Evolutionary conservation across 2,329 filamentous ascomycete genomes (phyloP).

Genomic region (Cladosporium colombiae): DNA sequence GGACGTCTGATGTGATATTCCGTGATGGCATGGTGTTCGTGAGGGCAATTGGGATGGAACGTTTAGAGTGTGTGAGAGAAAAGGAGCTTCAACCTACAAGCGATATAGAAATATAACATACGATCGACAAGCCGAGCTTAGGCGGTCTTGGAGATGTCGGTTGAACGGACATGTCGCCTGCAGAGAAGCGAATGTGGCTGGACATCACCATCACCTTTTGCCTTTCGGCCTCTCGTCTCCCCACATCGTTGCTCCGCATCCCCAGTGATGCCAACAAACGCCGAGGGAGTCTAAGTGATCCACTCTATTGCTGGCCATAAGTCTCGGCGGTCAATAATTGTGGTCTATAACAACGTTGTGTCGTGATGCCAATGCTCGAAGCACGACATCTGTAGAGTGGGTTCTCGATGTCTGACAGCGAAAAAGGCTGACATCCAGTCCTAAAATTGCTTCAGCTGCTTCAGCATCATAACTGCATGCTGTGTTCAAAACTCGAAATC

Average conservation of each 20-base stretch:
- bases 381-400: not conserved
- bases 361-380: not conserved
- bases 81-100: constrained; percentile 1
- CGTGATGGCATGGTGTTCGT: constrained; percentile 6
- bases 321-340: not conserved
- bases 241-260: constrained; percentile 11
- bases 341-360: not conserved
- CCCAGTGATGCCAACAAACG: not conserved
- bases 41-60: not conserved
- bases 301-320: not conserved
- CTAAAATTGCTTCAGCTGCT: not conserved
- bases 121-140: constrained; percentile 18
- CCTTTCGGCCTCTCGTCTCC: not conserved
- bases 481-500: not conserved
- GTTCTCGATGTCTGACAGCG: not conserved
- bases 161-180: constrained; percentile 14
- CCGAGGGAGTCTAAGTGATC: not conserved
- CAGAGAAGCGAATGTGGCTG: constrained; percentile 3
- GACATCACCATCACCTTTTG: not conserved
- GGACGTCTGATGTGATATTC: constrained; percentile 41
- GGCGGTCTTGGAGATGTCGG: constrained; percentile 6
- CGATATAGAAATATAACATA: not conserved
- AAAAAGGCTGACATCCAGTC: not conserved
- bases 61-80: not conserved
- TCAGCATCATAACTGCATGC: not conserved